Conservation (phyloP, 371 early-diverging fungal species). For the Mucor saturninus region DNA sequence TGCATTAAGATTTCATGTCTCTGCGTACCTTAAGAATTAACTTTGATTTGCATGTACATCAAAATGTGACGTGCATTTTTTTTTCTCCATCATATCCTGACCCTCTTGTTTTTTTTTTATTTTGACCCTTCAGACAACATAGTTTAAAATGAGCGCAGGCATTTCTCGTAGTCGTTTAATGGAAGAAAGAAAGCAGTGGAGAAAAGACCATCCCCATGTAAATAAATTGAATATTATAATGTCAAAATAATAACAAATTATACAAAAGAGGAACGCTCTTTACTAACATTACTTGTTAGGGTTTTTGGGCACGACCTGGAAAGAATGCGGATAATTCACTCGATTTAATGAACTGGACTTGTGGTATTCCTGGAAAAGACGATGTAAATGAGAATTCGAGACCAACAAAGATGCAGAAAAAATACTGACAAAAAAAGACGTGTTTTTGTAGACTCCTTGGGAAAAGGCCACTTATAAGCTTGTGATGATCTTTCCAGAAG, state of each 20-base stretch:
- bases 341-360: slow-evolving; percentile 91
- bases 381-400: slow-evolving; percentile 38
- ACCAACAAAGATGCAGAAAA: not conserved
- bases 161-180: slow-evolving; percentile 81
- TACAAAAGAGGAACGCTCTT: not conserved
- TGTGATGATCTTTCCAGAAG: slow-evolving; percentile 89
- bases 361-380: slow-evolving; percentile 94
- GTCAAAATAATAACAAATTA: not conserved
- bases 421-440: not conserved
- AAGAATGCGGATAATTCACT: slow-evolving; percentile 83
- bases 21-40: too few relatives aligned
- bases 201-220: slow-evolving; percentile 95
- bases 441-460: slow-evolving; percentile 86
- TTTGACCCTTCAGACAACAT: not conserved
- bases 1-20: too few relatives aligned
- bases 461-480: slow-evolving; percentile 96
- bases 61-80: slow-evolving; percentile 3
- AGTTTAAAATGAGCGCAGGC: slow-evolving; percentile 62
- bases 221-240: slow-evolving; percentile 10
- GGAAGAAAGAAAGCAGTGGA: slow-evolving; percentile 97
- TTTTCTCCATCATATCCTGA: not conserved
- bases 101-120: slow-evolving; percentile 9
- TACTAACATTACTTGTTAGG: slow-evolving; percentile 43
- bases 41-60: too few relatives aligned
- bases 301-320: slow-evolving; percentile 86